Evolutionary conservation across 345 rosid species (phyloP), one percentile per base, ranked within the genome.

Genomic region (Aethionema arabicum): DNA sequence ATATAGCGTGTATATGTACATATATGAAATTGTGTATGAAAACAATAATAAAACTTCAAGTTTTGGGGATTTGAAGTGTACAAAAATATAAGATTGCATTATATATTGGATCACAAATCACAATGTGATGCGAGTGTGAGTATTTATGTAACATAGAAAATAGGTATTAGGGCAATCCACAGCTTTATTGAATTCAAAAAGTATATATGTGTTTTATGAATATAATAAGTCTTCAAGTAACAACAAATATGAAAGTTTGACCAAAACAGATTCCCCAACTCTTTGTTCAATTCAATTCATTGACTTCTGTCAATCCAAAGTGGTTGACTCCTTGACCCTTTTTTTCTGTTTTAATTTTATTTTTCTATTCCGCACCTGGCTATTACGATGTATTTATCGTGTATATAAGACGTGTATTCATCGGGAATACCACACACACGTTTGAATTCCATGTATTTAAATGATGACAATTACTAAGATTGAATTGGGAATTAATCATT

Each of bases 181-280:
- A 21, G 27, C 27, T 21, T 21, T 1, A 21, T 21, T 21, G 27
- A 21, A 21, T 21, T 21, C 27, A 21, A 21, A 21, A 21, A 21
- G 27, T 21, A 21, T 21, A 21, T 21, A 21, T 21, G 27, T 21
- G 27, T 21, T 21, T 21, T 21, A 21, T 21, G 27, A 21, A 21
- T 21, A 21, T 21, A 21, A 21, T 21, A 21, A 21, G 27, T 1
- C 42, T 59, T 43, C 32, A 54, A 54, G 52, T 54, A 21, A 21
- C 27, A 69, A 49, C 69, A 63, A 36, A 65, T 70, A 63, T 70
- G 69, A 70, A 70, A 63, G 11, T 43, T 50, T 70, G 74, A 70
- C 69, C 42, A 57, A 43, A 70, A 50, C 16, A 70, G 49, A 63
- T 70, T 50, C 74, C 40, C 49, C 11, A 0, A 50, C 15, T 11